Evolutionary conservation across 768 basidiomycete genomes (phyloP), one percentile per base, ranked within the genome.

Genomic region (Amanita pseudoporphyria): DNA sequence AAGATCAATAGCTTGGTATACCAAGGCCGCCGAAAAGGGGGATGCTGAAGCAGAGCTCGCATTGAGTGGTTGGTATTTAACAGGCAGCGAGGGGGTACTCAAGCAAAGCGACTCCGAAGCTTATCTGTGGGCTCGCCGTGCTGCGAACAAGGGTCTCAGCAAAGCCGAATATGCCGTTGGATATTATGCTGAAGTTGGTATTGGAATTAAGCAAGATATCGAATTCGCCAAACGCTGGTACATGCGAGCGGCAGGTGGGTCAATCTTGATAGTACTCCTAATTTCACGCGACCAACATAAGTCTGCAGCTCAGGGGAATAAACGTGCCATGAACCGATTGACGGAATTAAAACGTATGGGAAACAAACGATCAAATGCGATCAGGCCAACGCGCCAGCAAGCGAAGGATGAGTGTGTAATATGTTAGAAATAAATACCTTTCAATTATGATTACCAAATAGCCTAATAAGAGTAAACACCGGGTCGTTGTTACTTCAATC

Each of bases 81-180:
- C 95, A 0, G 91, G 91, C 2, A 90, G 83, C 61, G 95, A 98
- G 60, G 89, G 89, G 2, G 90, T 98, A 1, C 68, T 99, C 59
- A 96, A 96, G 67, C 96, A 98, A 71, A 93, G 89, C 58, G 96
- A 99, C 64, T 87, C 87, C 2, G 96, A 99, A 64, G 96, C 96
- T n/a, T 99, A 96, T 65, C 66, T 99, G 35, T 99, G 96, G 96
- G 96, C 95, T 9, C 75, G 94, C 28, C 79, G 90, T 47, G 93
- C 94, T 14, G 96, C 93, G 19, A 96, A 97, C 66, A 97, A 96
- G 66, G 96, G 95, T 5, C 62, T 96, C 58, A 86, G 86, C 62
- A 97, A 96, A 65, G 96, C 96, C 0, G 96, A 99, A 66, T 99
- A 97, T 67, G 96, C 96, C 9, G 95, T 98, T 16, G 96, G 95